Evolutionary conservation across 2,329 filamentous ascomycete genomes (phyloP), one percentile per base, ranked within the genome.

Genomic region (Beauveria brongniartii): DNA sequence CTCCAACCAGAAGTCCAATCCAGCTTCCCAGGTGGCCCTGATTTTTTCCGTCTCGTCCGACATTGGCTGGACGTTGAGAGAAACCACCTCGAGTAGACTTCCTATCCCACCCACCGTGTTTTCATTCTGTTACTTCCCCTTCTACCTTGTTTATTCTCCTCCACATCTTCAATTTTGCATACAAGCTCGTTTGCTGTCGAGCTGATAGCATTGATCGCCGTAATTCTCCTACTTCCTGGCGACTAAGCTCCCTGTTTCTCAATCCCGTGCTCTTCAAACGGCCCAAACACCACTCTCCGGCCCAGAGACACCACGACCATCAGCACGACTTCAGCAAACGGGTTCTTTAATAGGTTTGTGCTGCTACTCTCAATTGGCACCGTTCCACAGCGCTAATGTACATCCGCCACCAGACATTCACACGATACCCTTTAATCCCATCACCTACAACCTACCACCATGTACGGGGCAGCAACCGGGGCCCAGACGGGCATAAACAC

Each of bases 401-500:
- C 58, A 57, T 51, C 28, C 40, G 34, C 50, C n/a, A 3, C 26
- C 41, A 63, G 63, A 70, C 68, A 67, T 69, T 71, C 70, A 68
- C 68, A 72, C 73, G 73, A 80, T 79, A 78, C 76, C 75, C 67
- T 66, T 69, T 69, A 67, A 67, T 71, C 44, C 28, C 28, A 44
- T 26, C 48, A 53, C 40, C 57, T 46, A 53, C 48, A 22, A 40
- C 55, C 52, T 40, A 37, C 68, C 77, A 85, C 70, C 75, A 96
- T 96, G 92, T 95, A 94, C 84, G 90, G 90, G 77, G 86, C 89
- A 71, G 82, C 80, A 69, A 90, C 87, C 63, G 90, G 89, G 78
- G 87, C 90, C 64, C 92, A 96, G 78, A 99, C 94, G 80, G 94
- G 94, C 78, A 92, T 96, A 73, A 95, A 92, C 67, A 99, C 94